These are phyloP conservation scores for Xenosphaeropsis pyriputrescens DNA, from an alignment of 2,329 filamentous ascomycete genomes.

Conservation along the genomic window DNA sequence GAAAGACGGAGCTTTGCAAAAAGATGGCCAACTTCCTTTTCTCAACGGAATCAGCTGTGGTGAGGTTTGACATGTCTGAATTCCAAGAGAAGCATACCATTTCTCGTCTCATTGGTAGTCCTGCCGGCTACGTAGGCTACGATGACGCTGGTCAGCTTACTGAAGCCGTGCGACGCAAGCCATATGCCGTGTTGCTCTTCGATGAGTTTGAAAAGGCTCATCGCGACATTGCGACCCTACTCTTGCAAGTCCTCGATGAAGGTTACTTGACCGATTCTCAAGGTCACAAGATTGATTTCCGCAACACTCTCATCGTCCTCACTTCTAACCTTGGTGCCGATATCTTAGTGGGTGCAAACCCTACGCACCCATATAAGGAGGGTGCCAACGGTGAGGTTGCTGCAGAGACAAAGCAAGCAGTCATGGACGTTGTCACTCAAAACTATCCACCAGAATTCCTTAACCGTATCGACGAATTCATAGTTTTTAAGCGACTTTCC, in stretches of 20 bases:
- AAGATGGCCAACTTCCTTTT: conserved; percentile 89
- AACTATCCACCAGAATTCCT: conserved; percentile 84
- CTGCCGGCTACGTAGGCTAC: conserved; percentile 91
- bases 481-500: conserved; percentile 82
- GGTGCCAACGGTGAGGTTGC: conserved; percentile 54
- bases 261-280: conserved; percentile 92
- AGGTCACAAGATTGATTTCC: conserved; percentile 92
- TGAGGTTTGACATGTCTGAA: conserved; percentile 95
- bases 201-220: conserved; percentile 98
- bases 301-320: conserved; percentile 90
- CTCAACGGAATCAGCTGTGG: conserved; percentile 77
- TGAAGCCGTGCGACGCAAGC: conserved; percentile 86
- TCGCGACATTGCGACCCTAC: conserved; percentile 78
- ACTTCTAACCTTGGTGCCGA: conserved; percentile 92
- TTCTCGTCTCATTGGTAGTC: conserved; percentile 79
- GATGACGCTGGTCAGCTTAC: conserved; percentile 94
- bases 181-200: conserved; percentile 86
- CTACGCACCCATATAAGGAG: conserved; percentile 46
- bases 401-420: conserved; percentile 56
- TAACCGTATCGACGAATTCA: conserved; percentile 93
- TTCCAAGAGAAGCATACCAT: conserved; percentile 97
- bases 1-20: conserved; percentile 96
- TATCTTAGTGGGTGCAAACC: conserved; percentile 68
- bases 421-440: conserved; percentile 74
- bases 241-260: conserved; percentile 91